phyloP scores from a whole-genome alignment of 805 yeast genomes.

The Lipomyces kockii region DNA sequence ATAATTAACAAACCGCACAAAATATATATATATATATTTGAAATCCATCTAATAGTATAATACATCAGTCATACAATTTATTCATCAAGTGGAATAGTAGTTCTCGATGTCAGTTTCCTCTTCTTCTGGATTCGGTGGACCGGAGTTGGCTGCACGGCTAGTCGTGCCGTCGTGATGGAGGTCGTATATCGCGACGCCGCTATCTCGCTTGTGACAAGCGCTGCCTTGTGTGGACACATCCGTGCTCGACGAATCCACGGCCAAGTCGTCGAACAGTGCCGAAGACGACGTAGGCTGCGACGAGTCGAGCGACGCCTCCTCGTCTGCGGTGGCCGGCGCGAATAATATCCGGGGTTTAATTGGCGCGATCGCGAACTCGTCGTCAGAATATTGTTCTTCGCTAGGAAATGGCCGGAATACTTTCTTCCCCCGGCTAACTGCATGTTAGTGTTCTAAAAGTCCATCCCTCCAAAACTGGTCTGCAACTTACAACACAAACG shows the following conservation, averaged over 20 bases:
- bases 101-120: slow-evolving; percentile 34
- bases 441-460: background rate
- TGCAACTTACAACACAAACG: slow-evolving; percentile 30
- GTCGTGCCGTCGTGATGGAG: background rate
- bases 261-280: slow-evolving; percentile 1
- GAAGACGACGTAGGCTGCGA: slow-evolving; percentile 4
- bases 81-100: slow-evolving; percentile 14
- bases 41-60: background rate
- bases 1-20: background rate
- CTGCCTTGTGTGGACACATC: background rate
- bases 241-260: background rate
- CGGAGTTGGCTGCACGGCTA: background rate
- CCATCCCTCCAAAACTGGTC: background rate
- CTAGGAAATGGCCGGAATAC: slow-evolving; percentile 28
- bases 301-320: background rate
- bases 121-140: slow-evolving; percentile 21
- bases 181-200: background rate
- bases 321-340: background rate
- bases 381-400: slow-evolving; percentile 18
- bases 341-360: slow-evolving; percentile 28
- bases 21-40: slow-evolving; percentile 1
- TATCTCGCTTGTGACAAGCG: slow-evolving; percentile 1
- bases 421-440: slow-evolving; percentile 31
- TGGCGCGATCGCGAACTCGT: slow-evolving; percentile 30
- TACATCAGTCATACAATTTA: too few relatives aligned